These are phyloP conservation scores for Lichina pygmaea DNA, from an alignment of 495 filamentous ascomycete species.

Conservation along the genomic window DNA sequence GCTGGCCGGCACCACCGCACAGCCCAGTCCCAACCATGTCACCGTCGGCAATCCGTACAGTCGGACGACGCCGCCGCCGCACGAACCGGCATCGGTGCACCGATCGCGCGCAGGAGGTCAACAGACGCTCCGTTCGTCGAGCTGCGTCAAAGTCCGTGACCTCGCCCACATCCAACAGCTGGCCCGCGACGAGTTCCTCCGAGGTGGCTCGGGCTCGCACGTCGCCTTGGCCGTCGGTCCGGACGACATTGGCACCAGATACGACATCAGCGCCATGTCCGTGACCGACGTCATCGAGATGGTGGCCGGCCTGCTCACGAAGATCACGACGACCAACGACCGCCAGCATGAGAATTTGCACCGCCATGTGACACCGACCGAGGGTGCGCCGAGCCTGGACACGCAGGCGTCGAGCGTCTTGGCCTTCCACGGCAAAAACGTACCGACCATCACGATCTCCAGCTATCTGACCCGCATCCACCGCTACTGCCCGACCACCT, in stretches of 20 bases:
- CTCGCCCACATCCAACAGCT: constrained; percentile 77
- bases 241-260: constrained; percentile 28
- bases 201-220: constrained; percentile 14
- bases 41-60: background rate
- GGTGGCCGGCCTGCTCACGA: constrained; percentile 93
- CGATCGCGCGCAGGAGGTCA: too few species aligned
- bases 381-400: constrained; percentile 37
- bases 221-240: constrained; percentile 14
- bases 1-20: background rate
- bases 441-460: constrained; percentile 85
- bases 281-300: constrained; percentile 97
- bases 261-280: constrained; percentile 96
- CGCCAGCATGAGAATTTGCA: constrained; percentile 65
- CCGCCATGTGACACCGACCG: constrained; percentile 36
- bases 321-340: constrained; percentile 95
- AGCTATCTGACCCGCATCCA: constrained; percentile 94
- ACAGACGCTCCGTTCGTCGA: constrained; percentile 17
- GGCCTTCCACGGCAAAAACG: constrained; percentile 98
- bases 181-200: constrained; percentile 42
- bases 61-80: constrained; percentile 1
- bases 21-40: constrained; percentile 2
- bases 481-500: constrained; percentile 96
- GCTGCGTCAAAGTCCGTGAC: constrained; percentile 57
- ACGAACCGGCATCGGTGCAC: too few species aligned
- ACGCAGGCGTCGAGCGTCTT: constrained; percentile 72